Evolutionary conservation across 179 eudicot genomes (phyloP).

Genomic region (Vitellaria paradoxa): DNA sequence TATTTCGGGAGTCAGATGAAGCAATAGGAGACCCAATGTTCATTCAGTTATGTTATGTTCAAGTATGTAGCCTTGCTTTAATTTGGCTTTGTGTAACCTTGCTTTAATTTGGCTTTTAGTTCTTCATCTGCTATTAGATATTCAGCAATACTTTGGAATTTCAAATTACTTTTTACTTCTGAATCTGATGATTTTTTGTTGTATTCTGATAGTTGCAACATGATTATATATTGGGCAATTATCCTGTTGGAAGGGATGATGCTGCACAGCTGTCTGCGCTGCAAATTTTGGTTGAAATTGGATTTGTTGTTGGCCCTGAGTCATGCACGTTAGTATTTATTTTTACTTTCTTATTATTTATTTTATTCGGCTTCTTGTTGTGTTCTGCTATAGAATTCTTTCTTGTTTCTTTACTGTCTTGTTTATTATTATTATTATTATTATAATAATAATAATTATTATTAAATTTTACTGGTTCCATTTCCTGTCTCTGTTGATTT

Average conservation of each 20-base stretch:
- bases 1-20: slow-evolving; percentile 96
- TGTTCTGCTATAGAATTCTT: no score
- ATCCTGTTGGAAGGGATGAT: slow-evolving; percentile 98
- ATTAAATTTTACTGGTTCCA: no score
- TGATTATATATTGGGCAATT: slow-evolving; percentile 94
- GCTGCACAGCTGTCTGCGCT: slow-evolving; percentile 91
- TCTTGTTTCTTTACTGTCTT: no score
- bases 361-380: no score
- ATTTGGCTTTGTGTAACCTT: slow-evolving; percentile 1
- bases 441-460: no score
- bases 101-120: background rate
- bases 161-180: background rate
- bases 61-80: slow-evolving; percentile 40
- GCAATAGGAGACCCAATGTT: slow-evolving; percentile 95
- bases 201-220: slow-evolving; percentile 72
- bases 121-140: background rate
- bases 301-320: slow-evolving; percentile 72
- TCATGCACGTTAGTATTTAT: slow-evolving; percentile 74
- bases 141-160: background rate
- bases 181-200: slow-evolving; percentile 5
- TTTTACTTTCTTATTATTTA: background rate
- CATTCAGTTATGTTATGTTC: slow-evolving; percentile 92
- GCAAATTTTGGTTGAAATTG: slow-evolving; percentile 92
- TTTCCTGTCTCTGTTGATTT: no score
- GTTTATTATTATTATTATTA: no score